phyloP scores from a whole-genome alignment of 2,329 filamentous ascomycete genomes.

The Seiridium unicorne region DNA sequence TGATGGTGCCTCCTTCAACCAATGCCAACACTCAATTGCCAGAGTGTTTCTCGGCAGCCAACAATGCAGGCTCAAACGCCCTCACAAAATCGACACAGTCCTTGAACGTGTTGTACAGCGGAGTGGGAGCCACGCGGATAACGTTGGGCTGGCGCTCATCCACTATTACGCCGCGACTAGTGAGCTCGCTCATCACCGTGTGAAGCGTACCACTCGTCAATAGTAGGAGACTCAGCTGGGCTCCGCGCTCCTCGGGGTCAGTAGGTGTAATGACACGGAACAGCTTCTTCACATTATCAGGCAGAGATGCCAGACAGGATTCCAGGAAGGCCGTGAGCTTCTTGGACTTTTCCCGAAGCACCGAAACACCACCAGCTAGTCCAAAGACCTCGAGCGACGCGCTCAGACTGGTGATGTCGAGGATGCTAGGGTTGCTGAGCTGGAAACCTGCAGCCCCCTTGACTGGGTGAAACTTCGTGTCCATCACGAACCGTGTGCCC shows the following conservation, averaged over 20 bases:
- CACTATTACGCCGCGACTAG: conserved; percentile 63
- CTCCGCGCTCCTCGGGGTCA: conserved; percentile 63
- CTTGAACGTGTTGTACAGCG: conserved; percentile 70
- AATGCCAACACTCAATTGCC: neutral
- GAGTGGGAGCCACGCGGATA: conserved; percentile 70
- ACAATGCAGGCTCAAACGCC: conserved; percentile 31
- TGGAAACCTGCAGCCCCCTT: conserved; percentile 74
- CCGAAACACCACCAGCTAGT: conserved; percentile 57
- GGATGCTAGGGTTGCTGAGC: conserved; percentile 70
- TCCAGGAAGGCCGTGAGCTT: conserved; percentile 69
- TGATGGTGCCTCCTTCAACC: neutral
- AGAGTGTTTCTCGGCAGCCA: conserved; percentile 17
- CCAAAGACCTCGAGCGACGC: conserved; percentile 72
- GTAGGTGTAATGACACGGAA: conserved; percentile 66
- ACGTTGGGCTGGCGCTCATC: conserved; percentile 77
- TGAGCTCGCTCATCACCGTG: conserved; percentile 58
- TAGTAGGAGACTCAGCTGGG: conserved; percentile 69
- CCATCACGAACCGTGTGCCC: conserved; percentile 69
- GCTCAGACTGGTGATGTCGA: conserved; percentile 70
- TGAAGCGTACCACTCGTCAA: conserved; percentile 57
- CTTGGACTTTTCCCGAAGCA: conserved; percentile 64
- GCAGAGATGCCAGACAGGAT: conserved; percentile 45
- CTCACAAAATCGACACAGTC: conserved; percentile 62
- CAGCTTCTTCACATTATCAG: conserved; percentile 28
- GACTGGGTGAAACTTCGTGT: conserved; percentile 70